Base-by-base conservation (phyloP, 805 yeast species). In the Candida ipomoeae region DNA sequence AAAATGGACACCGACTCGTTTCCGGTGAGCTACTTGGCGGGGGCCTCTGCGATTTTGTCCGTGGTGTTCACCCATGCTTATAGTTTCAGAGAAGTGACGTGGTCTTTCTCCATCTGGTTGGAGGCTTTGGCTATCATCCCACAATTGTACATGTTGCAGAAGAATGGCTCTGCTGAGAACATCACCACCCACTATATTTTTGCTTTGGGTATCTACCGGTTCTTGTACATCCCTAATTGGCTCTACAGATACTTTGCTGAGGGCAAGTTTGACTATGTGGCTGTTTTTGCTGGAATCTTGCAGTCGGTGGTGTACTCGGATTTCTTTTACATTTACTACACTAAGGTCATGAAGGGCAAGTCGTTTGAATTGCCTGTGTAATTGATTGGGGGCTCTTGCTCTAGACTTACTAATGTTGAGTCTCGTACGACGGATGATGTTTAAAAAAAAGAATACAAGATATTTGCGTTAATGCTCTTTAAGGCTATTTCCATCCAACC, bases 141-240 rank as follows among this genome's bases (percentile, higher is more conserved):
- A 5, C 99, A 94, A 70, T 74, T 94, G 64, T 90, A 85, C 67
- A 81, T 94, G 81, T 75, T 94, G 52, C 96, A 91, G 64, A 84
- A 86, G 57, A 83, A 92, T 1, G 97, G 97, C 15, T 86, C 87
- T 60, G 91, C 97, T 3, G 87, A 87, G 65, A 80, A 87, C 54
- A 77, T 94, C 62, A 94, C 98, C 3, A 79, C 85, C 46, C 97
- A 94, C 68, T 94, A 94, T 68, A 89, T 94, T 54, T 91, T 92
- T 67, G 96, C 97, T 1, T 74, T 94, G 63, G 99, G 99, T 14
- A 58, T 86, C 2, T 94, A 94, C 75, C 78, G 99, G 58, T 87
- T 92, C 0, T 74, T 94, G 46, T 94, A 94, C 66, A 82, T 94
- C 58, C 95, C 96, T 56, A 94, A 92, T 70, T 94, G 99, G 99